These are phyloP conservation scores for Apiotrichum gracile DNA, from an alignment of 1,284 basidiomycete species.

Conservation along the genomic window DNA sequence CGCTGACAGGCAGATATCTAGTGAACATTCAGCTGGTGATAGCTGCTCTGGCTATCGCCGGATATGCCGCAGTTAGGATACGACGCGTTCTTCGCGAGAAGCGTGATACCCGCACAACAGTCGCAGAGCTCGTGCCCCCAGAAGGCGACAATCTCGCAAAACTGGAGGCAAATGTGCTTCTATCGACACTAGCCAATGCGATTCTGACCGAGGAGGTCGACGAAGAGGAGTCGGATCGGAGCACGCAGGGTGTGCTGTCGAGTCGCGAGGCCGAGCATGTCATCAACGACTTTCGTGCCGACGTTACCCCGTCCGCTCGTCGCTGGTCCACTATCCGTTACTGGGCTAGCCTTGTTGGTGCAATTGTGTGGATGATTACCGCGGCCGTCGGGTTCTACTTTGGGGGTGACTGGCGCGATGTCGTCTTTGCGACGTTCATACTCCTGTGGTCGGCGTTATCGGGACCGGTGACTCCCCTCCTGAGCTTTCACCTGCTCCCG, in stretches of 20 bases:
- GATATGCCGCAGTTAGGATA: neutral
- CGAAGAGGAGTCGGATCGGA: neutral
- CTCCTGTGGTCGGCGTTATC: conserved; percentile 16
- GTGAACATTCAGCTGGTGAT: conserved; percentile 34
- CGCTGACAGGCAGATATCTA: conserved; percentile 24
- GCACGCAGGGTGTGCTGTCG: neutral
- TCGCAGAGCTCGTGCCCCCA: conserved; percentile 25
- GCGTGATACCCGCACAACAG: neutral
- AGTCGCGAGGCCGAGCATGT: conserved; percentile 24
- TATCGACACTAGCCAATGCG: conserved; percentile 24
- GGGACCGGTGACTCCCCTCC: conserved; percentile 33
- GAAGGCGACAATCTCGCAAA: conserved; percentile 27
- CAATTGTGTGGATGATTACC: conserved; percentile 20
- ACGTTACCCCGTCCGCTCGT: conserved; percentile 4
- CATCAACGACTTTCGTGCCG: conserved; percentile 26
- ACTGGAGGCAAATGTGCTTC: conserved; percentile 38
- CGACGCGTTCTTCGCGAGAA: neutral
- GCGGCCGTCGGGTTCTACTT: conserved; percentile 15
- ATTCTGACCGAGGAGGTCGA: neutral
- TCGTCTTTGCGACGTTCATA: conserved; percentile 23
- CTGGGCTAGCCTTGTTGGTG: conserved; percentile 24
- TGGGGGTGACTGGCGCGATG: conserved; percentile 16
- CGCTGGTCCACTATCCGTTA: conserved; percentile 23
- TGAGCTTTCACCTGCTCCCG: conserved; percentile 38
- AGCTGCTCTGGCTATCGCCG: conserved; percentile 21